Base-by-base conservation (phyloP, 1,139 yeast species). In the Meyerozyma smithsonii region DNA sequence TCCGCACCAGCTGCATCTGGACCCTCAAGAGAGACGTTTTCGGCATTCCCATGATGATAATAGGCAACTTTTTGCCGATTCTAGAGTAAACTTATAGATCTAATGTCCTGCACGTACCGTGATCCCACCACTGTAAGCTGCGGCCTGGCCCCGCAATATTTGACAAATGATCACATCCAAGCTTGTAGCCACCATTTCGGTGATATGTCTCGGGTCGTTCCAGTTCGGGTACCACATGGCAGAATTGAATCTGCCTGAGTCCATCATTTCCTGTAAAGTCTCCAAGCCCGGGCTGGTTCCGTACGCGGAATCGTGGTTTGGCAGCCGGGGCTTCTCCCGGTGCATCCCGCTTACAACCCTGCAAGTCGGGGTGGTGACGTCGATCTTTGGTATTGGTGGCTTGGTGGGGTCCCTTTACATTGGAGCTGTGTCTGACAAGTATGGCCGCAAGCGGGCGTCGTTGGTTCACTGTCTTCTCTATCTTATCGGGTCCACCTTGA, bases 151-250 rank as follows among this genome's bases (percentile, higher is more conserved):
- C 34, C 30, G 30, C 30, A 26, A 26, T 26, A 5, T 26, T 11
- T 16, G 16, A 10, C 21, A 15, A 30, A 30, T 30, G 34, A 16
- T 30, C 15, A 65, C 70, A 2, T 37, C 52, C 14, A 54, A 51
- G 25, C 54, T 67, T 39, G 42, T 64, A 4, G 40, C 51, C n/a
- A 57, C 70, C 1, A 67, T 68, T 12, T 45, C 62, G 2, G 55
- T 65, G 21, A 58, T 65, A 2, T 81, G 90, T 48, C 54, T 86
- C 25, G 84, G 88, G 7, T 79, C 94, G 1, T 62, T 88, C n/a
- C 96, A 87, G 56, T 89, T 82, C 59, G 97, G 97, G 2, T 87
- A 81, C 58, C 96, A 89, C 58, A 74, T 89, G 73, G 82, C 96
- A 0, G 96, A 88, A 54, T 66, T 89, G 47, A 89, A 89, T 61